phyloP scores from a whole-genome alignment of 352 stramenopile genomes.

The Blastocystis sp. region DNA sequence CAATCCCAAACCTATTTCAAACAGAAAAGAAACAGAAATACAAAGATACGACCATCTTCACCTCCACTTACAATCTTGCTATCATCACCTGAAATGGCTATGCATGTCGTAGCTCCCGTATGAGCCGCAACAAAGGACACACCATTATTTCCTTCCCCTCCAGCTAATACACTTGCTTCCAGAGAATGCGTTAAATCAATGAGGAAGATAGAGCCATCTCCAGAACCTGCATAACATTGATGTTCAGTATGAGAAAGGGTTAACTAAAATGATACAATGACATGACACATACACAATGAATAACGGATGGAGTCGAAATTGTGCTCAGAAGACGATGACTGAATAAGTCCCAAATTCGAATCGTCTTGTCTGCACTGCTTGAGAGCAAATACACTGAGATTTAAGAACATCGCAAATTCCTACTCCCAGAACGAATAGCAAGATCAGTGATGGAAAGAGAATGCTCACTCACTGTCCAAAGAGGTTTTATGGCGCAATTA shows the following conservation, averaged over 20 bases:
- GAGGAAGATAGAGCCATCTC: constrained; percentile 4
- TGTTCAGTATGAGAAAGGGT: not conserved
- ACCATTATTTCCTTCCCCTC: not conserved
- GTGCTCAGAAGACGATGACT: constrained; percentile 19
- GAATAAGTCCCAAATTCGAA: constrained; percentile 46
- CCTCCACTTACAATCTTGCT: not conserved
- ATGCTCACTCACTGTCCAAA: constrained; percentile 50
- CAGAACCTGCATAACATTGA: constrained; percentile 1
- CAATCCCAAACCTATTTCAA: constrained; percentile 2
- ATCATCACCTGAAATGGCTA: constrained; percentile 21
- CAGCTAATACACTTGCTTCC: constrained; percentile 8
- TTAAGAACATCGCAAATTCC: not conserved
- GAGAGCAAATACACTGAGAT: constrained; percentile 42
- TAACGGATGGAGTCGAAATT: not conserved
- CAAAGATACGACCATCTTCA: constrained; percentile 13
- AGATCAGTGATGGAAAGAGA: constrained; percentile 24
- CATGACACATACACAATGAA: not conserved
- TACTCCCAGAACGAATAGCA: constrained; percentile 7
- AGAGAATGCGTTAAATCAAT: constrained; percentile 18
- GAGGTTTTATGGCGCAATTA: not conserved
- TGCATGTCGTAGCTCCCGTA: not conserved
- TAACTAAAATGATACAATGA: not conserved
- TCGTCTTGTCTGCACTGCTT: constrained; percentile 20
- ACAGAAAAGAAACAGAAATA: not conserved
- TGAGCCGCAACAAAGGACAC: not conserved